Base-by-base conservation (phyloP, 345 rosid species). In the Camelina neglecta region DNA sequence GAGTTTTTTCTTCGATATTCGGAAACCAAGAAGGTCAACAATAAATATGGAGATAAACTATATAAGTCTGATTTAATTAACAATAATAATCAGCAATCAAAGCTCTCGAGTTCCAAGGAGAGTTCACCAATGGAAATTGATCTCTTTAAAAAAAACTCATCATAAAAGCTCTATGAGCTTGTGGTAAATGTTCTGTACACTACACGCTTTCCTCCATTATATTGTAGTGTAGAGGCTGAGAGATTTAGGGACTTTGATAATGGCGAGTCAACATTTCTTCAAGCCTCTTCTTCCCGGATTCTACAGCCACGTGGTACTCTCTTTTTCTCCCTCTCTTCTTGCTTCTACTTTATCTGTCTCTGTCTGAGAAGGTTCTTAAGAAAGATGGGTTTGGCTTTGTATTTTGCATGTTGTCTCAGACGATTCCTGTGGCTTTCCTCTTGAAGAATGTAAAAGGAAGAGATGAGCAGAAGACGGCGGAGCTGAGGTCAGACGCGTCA, bases 241-340 rank as follows among this genome's bases (percentile, higher is more conserved):
- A 39, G 6, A 60, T 60, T 20, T 11, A 20, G 0, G 31, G 16
- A 7, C 8, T 42, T 13, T 41, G 36, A 61, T 4, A 23, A 62
- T 62, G 67, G 51, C 67, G 12, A 47, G 48, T 16, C 41, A 10
- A 48, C 69, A 67, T 51, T 67, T 67, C 48, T 67, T 67, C 48
- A 11, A 35, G 45, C 71, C 71, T 49, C 71, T 66, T 50, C 71
- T 66, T 66, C 59, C 71, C 1, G 71, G 71, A 0, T 66, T 66
- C 12, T 31, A 67, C 60, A 51, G 0, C 20, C 48, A 35, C 60
- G 36, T 67, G 59, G 71, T 67, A 67, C 6, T 35, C 29, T 66
- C 41, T 65, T 15, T 11, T 8, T 41, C n/a, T 3, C 9, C 12
- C 2, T 57, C 6, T 26, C 31, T n/a, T 33, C 42, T 66, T 31